Base-by-base conservation (phyloP, 164 flowering plant species). In the Hamamelis virginiana region DNA sequence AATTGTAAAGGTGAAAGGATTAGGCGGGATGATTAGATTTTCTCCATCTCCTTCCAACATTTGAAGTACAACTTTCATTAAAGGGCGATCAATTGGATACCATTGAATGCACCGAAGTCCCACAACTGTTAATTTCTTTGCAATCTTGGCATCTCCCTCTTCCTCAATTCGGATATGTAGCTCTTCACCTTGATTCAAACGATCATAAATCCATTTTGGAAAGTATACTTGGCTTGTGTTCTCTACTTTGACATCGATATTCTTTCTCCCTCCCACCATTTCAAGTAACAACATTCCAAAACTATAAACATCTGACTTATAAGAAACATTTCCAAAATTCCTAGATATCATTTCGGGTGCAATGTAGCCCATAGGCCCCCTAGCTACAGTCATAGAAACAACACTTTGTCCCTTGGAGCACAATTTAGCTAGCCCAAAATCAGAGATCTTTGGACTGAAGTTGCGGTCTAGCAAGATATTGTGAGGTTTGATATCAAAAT, bases 161-260 rank as follows among this genome's bases (percentile, higher is more conserved):
- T 67, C 66, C 1, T 69, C 72, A 9, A 72, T 74, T 44, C 62
- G 43, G 44, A 56, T 69, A 44, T 62, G 72, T 26, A 66, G 6
- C 19, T 66, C 69, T 23, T 66, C 76, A 16, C 80, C 76, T 51
- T 62, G 48, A 18, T 71, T 71, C 47, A 80, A 41, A 9, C 60
- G 73, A 64, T 70, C 61, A 45, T 75, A 75, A 15, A 80, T 73
- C 80, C 83, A 77, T 26, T 77, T 73, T 4, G 80, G 78, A 19
- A 71, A 77, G 50, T 77, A 80, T 1, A 65, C 52, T 57, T 75
- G 67, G 45, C 69, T 66, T 8, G 60, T 50, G n/a, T 66, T 62
- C 3, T 53, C 70, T 16, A 25, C 48, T 10, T 9, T 26, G n/a
- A 3, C 53, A 21, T 59, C 66, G 6, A 13, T 52, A 19, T 66